phyloP scores from a whole-genome alignment of 345 rosid genomes.

The Populus euphratica region DNA sequence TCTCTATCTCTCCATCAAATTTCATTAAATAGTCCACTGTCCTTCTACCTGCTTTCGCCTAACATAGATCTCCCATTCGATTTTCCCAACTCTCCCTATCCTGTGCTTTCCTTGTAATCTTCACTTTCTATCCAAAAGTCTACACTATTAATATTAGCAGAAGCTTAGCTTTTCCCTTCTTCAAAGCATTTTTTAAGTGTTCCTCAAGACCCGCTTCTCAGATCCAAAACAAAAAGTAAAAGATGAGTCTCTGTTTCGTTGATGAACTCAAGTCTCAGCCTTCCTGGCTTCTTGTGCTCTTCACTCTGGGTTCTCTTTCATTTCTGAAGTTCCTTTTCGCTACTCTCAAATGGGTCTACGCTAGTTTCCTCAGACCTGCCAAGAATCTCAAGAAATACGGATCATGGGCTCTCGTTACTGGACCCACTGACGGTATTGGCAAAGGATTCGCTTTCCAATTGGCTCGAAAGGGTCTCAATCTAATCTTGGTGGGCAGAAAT shows the following conservation, averaged over 20 bases:
- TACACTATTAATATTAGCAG: neutral
- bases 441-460: constrained; percentile 80
- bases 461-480: constrained; percentile 71
- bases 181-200: neutral
- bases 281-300: constrained; percentile 49
- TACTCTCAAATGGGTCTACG: constrained; percentile 65
- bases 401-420: constrained; percentile 92
- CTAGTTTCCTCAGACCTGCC: constrained; percentile 73
- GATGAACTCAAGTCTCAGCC: constrained; percentile 60
- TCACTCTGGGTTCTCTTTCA: constrained; percentile 55
- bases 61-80: neutral
- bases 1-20: neutral
- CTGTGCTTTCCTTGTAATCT: constrained; percentile 1
- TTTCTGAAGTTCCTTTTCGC: constrained; percentile 40
- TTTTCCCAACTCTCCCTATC: neutral
- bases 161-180: neutral
- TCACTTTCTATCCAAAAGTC: neutral
- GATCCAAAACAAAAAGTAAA: neutral
- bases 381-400: constrained; percentile 86
- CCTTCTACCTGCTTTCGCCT: constrained; percentile 4
- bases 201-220: constrained; percentile 15
- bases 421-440: constrained; percentile 93
- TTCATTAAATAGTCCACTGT: neutral
- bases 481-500: constrained; percentile 78
- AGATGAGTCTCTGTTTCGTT: constrained; percentile 53